Evolutionary conservation across 768 basidiomycete species (phyloP).

Genomic region (Lyophyllum semitale): DNA sequence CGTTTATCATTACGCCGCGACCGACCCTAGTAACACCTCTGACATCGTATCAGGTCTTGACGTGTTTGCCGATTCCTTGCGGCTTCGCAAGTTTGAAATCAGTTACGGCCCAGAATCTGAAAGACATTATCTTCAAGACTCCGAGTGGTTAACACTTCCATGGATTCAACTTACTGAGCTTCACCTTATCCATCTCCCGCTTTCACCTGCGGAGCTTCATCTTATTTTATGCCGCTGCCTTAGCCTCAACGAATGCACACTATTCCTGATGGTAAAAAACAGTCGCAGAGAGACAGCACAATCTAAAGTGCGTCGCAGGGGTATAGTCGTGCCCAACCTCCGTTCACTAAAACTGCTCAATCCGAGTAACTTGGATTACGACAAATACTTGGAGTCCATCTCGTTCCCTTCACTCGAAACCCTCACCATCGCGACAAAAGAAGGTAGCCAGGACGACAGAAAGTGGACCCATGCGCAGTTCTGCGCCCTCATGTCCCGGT

Average conservation of each 20-base stretch:
- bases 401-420: slow-evolving; percentile 10
- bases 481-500: not conserved
- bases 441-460: not conserved
- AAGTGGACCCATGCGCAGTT: slow-evolving; percentile 13
- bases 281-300: too few species aligned
- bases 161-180: slow-evolving; percentile 14
- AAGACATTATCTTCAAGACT: too few species aligned
- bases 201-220: not conserved
- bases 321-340: slow-evolving; percentile 7
- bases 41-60: not conserved
- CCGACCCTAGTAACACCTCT: not conserved
- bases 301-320: too few species aligned
- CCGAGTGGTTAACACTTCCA: too few species aligned
- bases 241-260: slow-evolving; percentile 1
- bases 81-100: slow-evolving; percentile 7
- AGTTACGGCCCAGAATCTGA: too few species aligned
- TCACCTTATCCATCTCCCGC: slow-evolving; percentile 8
- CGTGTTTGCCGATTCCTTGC: not conserved
- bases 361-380: slow-evolving; percentile 10
- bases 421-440: not conserved
- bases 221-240: slow-evolving; percentile 1
- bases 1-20: slow-evolving; percentile 1
- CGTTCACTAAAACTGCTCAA: slow-evolving; percentile 10
- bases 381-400: slow-evolving; percentile 7
- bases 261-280: slow-evolving; percentile 7